Conservation (phyloP, 2,329 filamentous ascomycete species). For the Cephalotrichum gorgonifer region DNA sequence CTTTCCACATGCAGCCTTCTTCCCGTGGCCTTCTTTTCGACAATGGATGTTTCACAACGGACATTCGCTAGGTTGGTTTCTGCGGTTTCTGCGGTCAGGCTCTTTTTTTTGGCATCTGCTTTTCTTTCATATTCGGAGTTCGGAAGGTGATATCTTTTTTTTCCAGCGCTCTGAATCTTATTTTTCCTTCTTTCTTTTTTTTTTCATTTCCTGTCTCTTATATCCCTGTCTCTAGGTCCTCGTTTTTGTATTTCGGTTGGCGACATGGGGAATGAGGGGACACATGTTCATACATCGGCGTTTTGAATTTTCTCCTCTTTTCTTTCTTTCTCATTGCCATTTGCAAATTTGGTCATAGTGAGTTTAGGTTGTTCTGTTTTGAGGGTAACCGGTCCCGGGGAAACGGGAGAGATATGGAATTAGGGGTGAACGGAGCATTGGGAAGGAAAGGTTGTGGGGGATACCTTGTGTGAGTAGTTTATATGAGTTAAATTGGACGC, state of each 20-base stretch:
- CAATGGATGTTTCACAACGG: neutral
- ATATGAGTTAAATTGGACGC: neutral
- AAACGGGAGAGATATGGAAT: neutral
- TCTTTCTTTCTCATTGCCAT: neutral
- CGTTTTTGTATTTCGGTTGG: neutral
- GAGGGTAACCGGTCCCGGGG: neutral
- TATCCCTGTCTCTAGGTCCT: too few relatives aligned
- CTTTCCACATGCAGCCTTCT: too few relatives aligned
- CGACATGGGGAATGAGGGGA: neutral
- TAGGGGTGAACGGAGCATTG: too few relatives aligned
- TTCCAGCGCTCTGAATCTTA: neutral
- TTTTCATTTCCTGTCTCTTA: neutral
- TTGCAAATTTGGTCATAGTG: neutral
- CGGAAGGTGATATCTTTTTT: neutral
- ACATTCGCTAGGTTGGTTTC: neutral
- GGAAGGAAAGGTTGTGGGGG: neutral
- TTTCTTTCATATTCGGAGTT: neutral
- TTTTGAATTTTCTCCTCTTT: neutral
- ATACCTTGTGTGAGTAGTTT: neutral
- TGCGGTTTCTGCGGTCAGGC: neutral
- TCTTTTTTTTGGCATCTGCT: slow-evolving; percentile 1
- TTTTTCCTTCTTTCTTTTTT: neutral
- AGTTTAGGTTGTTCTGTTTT: neutral
- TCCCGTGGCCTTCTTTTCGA: too few relatives aligned
- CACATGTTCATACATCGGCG: neutral